Evolutionary conservation across 768 basidiomycete genomes (phyloP), one percentile per base, ranked within the genome.

Genomic region (Amanita thiersii): DNA sequence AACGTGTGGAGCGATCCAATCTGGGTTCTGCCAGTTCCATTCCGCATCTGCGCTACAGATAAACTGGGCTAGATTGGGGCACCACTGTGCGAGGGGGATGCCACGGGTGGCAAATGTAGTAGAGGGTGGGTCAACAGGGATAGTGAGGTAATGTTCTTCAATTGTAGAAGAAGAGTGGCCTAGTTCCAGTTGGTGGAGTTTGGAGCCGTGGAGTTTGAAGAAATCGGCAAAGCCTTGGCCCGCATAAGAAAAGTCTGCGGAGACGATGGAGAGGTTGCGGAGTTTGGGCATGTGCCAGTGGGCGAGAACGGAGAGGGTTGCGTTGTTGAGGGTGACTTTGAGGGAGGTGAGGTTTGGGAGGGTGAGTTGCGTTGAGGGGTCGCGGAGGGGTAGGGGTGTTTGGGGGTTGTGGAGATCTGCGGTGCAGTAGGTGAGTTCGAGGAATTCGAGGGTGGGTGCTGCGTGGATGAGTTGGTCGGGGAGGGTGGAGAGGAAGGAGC

Each of bases 1-100:
- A 29, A 82, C 67, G 42, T 86, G 84, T 2, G 84, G 81, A 10
- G 84, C 80, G 51, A 86, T 85, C 84, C 83, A 86, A 53, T 86
- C 82, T 0, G 84, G 84, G 39, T 64, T 69, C 50, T 77, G 70
- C 84, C 84, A 86, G 47, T 85, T 81, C 84, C 84, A 86, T 51
- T 82, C 82, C 1, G 82, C 83, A 46, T 86, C 81, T 1, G 84
- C 83, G 32, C 71, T 74, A 53, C 81, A 85, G 37, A 86, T 79
- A 55, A 86, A 81, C 51, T 83, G 70, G 24, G 61, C 62, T 26
- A 86, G 63, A 48, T 79, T 77, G 0, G 84, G 84, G 48, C 80
- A 83, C 77, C 78, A 81, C 12, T 65, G 64, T n/a, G 75, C 77
- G 4, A 86, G 65, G 3, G 73, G 73, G 12, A 77, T 23, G 48